These are phyloP conservation scores for Fusarium goolgardi DNA, from an alignment of 2,329 filamentous ascomycete genomes.

Conservation along the genomic window DNA sequence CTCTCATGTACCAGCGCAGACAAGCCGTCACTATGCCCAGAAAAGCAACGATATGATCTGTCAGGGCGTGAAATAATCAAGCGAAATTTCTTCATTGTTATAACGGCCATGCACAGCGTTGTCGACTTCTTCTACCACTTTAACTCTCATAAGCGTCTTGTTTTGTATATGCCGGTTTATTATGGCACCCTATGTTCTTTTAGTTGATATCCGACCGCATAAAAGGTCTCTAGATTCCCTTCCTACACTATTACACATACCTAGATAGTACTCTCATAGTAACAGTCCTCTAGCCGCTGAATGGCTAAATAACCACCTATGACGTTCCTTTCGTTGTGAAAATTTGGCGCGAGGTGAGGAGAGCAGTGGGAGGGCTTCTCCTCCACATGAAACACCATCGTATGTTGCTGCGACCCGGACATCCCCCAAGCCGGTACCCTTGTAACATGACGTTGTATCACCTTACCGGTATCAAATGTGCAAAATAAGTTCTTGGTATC, in stretches of 20 bases:
- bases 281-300: conserved; percentile 27
- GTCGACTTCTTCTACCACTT: conserved; percentile 28
- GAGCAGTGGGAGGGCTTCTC: conserved; percentile 24
- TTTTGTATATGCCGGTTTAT: conserved; percentile 37
- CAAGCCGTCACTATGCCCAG: conserved; percentile 33
- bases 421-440: conserved; percentile 17
- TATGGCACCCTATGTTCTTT: conserved; percentile 38
- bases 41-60: conserved; percentile 29
- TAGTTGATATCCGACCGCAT: conserved; percentile 43
- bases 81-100: conserved; percentile 29
- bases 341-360: conserved; percentile 5
- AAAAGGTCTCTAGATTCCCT: conserved; percentile 32
- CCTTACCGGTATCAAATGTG: conserved; percentile 2
- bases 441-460: conserved; percentile 32
- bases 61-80: conserved; percentile 18
- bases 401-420: conserved; percentile 27
- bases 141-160: conserved; percentile 32
- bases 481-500: conserved; percentile 38
- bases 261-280: conserved; percentile 24
- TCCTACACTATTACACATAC: conserved; percentile 27
- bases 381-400: conserved; percentile 40
- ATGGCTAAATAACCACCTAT: conserved; percentile 19
- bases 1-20: conserved; percentile 68
- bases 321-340: background rate
- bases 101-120: conserved; percentile 39